These are phyloP conservation scores for Aphanocladium album DNA, from an alignment of 2,329 filamentous ascomycete species.

Conservation along the genomic window DNA sequence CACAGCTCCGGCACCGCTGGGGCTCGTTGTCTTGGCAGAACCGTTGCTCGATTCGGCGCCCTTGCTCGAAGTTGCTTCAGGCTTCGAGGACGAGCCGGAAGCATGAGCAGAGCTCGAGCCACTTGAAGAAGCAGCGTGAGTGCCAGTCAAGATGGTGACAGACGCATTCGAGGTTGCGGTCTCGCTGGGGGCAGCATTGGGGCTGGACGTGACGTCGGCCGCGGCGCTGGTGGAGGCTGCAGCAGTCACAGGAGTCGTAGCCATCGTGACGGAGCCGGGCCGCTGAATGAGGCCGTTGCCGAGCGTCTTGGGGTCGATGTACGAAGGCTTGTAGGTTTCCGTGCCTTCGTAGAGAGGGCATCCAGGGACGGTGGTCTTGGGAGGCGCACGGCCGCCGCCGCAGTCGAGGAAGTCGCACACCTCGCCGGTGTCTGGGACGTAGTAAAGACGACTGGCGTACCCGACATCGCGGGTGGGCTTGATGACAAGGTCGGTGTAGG, in stretches of 20 bases:
- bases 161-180: background rate
- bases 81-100: background rate
- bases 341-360: slow-evolving; percentile 53
- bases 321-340: slow-evolving; percentile 35
- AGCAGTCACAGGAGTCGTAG: background rate
- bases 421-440: slow-evolving; percentile 53
- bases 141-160: background rate
- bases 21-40: background rate
- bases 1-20: background rate
- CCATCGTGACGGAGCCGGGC: background rate
- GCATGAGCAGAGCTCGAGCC: background rate
- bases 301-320: slow-evolving; percentile 33
- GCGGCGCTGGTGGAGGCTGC: background rate
- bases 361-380: slow-evolving; percentile 58
- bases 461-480: slow-evolving; percentile 24
- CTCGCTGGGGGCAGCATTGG: too few relatives aligned
- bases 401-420: slow-evolving; percentile 62
- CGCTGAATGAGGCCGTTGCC: slow-evolving; percentile 2
- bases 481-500: slow-evolving; percentile 31
- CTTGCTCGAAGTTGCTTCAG: background rate
- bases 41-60: background rate
- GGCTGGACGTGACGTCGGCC: background rate
- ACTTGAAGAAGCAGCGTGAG: background rate
- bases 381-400: slow-evolving; percentile 60
- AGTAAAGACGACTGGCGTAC: slow-evolving; percentile 47